Conservation (phyloP, 768 basidiomycete species). For the Chiua virens region DNA sequence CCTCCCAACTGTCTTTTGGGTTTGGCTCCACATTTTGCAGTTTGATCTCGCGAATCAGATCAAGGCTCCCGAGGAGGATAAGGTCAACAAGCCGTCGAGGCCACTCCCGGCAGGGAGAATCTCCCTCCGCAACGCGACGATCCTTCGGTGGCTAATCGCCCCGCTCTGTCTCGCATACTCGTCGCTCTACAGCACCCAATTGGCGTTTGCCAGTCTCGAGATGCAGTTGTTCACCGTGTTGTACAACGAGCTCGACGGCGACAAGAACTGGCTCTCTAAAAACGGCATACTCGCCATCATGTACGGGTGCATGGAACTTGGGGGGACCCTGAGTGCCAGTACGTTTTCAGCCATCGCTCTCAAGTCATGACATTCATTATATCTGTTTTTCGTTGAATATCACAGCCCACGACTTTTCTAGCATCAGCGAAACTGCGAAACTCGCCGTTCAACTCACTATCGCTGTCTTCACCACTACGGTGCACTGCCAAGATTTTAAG, state of each 20-base stretch:
- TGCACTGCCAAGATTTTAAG: slow-evolving; percentile 50
- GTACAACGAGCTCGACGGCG: slow-evolving; percentile 41
- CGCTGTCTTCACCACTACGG: slow-evolving; percentile 43
- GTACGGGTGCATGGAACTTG: slow-evolving; percentile 38
- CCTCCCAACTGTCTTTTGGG: slow-evolving; percentile 38
- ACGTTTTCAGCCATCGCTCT: slow-evolving; percentile 1
- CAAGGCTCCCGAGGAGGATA: slow-evolving; percentile 42
- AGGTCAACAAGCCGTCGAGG: slow-evolving; percentile 43
- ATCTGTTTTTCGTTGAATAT: too few relatives aligned
- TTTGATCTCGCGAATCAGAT: slow-evolving; percentile 48
- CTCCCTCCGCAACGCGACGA: slow-evolving; percentile 31
- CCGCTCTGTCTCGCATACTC: slow-evolving; percentile 38
- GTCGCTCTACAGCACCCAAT: slow-evolving; percentile 28
- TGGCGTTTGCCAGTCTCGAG: slow-evolving; percentile 34
- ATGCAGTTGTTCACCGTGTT: slow-evolving; percentile 33
- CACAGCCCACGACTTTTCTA: slow-evolving; percentile 14
- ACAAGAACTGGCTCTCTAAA: slow-evolving; percentile 39
- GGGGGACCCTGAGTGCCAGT: slow-evolving; percentile 41
- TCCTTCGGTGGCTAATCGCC: slow-evolving; percentile 38
- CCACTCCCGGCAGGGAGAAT: slow-evolving; percentile 47
- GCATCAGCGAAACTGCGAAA: slow-evolving; percentile 28
- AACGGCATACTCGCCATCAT: slow-evolving; percentile 41
- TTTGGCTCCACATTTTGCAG: slow-evolving; percentile 46
- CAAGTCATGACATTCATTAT: not conserved
- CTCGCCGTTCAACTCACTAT: slow-evolving; percentile 37